phyloP scores from a whole-genome alignment of 2,329 filamentous ascomycete genomes.

The Neofusicoccum sp. region DNA sequence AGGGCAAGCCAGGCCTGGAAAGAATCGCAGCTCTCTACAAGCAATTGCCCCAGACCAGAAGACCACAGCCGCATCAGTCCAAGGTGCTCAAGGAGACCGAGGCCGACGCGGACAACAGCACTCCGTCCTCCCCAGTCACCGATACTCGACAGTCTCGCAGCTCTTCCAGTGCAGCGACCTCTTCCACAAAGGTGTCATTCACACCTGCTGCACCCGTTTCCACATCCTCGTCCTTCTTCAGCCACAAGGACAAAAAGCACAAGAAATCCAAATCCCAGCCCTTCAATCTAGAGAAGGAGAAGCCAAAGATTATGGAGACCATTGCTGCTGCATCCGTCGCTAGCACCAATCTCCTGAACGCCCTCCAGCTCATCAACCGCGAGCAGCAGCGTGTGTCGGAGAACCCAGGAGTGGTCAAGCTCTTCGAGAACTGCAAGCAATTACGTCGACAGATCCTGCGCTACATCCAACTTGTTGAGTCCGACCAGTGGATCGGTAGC shows the following conservation, averaged over 20 bases:
- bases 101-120: constrained; percentile 70
- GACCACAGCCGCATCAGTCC: constrained; percentile 71
- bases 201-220: constrained; percentile 11
- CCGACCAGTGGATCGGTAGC: constrained; percentile 87
- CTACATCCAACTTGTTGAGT: constrained; percentile 88
- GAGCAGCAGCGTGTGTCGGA: constrained; percentile 87
- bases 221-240: constrained; percentile 30
- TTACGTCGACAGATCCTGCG: constrained; percentile 82
- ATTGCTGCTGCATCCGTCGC: constrained; percentile 89
- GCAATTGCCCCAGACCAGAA: constrained; percentile 63
- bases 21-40: constrained; percentile 78
- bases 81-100: constrained; percentile 82
- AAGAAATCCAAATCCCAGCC: constrained; percentile 60
- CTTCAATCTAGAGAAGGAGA: constrained; percentile 87
- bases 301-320: constrained; percentile 81
- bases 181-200: constrained; percentile 10
- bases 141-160: constrained; percentile 21
- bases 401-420: constrained; percentile 71
- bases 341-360: constrained; percentile 87
- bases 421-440: constrained; percentile 85
- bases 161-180: constrained; percentile 11
- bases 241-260: constrained; percentile 55
- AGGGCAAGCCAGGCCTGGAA: constrained; percentile 76
- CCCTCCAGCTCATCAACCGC: constrained; percentile 86
- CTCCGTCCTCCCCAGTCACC: constrained; percentile 27